These are phyloP conservation scores for Gnaphalium uliginosum DNA, from an alignment of 129 eudicot species.

Conservation along the genomic window DNA sequence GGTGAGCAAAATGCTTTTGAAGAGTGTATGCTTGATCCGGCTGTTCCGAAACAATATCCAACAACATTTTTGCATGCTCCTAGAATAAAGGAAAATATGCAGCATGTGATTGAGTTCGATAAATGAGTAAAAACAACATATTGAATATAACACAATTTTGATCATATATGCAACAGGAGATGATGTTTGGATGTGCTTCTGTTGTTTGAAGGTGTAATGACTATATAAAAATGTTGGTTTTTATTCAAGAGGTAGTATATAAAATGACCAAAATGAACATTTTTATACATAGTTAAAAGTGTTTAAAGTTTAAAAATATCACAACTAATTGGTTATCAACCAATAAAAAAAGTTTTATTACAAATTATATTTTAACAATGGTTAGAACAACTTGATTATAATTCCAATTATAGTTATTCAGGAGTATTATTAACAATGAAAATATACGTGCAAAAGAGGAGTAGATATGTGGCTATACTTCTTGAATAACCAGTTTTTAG, in stretches of 20 bases:
- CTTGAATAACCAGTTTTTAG: background rate
- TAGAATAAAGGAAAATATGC: constrained; percentile 24
- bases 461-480: background rate
- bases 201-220: background rate
- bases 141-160: background rate
- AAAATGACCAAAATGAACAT: background rate
- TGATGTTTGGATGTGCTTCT: background rate
- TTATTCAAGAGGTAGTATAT: background rate
- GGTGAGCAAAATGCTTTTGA: constrained; percentile 78
- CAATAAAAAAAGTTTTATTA: no score
- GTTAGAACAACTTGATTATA: background rate
- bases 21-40: constrained; percentile 77
- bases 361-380: background rate
- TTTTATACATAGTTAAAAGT: background rate
- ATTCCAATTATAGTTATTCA: background rate
- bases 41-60: constrained; percentile 66
- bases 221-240: background rate
- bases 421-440: background rate
- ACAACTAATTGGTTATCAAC: no score
- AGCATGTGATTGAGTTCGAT: background rate
- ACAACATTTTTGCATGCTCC: constrained; percentile 77
- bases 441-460: background rate
- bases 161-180: background rate
- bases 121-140: background rate
- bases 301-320: background rate